Evolutionary conservation across 805 yeast species (phyloP).

Genomic region (Nakazawaea pomicola): DNA sequence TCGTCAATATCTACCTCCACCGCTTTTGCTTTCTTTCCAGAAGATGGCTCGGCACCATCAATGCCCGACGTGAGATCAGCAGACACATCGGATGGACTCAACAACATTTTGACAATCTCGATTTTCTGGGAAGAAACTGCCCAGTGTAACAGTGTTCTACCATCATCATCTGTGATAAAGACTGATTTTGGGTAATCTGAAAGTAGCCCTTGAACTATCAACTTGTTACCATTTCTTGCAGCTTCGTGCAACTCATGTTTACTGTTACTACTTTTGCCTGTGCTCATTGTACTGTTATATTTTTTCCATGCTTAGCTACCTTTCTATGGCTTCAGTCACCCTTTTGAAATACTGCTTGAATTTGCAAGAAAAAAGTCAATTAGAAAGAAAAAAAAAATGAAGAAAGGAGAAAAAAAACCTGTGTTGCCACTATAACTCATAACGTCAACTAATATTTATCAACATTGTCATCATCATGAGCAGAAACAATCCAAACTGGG

Average conservation of each 20-base stretch:
- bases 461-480: conserved; percentile 2
- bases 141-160: conserved; percentile 84
- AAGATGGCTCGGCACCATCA: neutral
- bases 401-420: neutral
- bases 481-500: conserved; percentile 42
- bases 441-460: neutral
- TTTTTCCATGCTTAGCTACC: neutral
- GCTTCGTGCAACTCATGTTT: conserved; percentile 49
- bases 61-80: conserved; percentile 7
- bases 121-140: conserved; percentile 63
- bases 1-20: conserved; percentile 61
- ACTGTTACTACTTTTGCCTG: neutral
- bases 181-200: conserved; percentile 44
- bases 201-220: conserved; percentile 47
- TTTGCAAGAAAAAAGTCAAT: neutral
- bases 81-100: conserved; percentile 29
- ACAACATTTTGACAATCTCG: conserved; percentile 44
- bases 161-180: conserved; percentile 57
- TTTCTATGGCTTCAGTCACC: neutral
- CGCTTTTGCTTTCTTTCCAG: conserved; percentile 8
- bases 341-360: too few relatives aligned
- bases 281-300: neutral
- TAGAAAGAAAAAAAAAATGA: neutral
- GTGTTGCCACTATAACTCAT: neutral
- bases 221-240: conserved; percentile 53